Percentiles rank a stretch among this genome's conserved stretches.
Conservation (phyloP, 495 filamentous ascomycete genomes). For the Annulohypoxylon stygium region DNA sequence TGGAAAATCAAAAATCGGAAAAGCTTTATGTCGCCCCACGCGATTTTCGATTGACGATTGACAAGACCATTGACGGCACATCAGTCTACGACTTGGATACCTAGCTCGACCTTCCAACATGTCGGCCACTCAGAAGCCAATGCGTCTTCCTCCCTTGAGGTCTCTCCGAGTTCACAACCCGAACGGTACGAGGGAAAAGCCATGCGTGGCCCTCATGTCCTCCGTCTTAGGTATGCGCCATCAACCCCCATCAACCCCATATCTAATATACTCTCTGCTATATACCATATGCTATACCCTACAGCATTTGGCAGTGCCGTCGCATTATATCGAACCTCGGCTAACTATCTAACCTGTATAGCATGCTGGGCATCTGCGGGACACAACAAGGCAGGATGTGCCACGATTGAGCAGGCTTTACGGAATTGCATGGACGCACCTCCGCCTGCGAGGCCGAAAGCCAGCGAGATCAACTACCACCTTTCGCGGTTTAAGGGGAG, state of each 20-base stretch:
- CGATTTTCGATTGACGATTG: constrained; percentile 26
- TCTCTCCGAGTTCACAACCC: constrained; percentile 86
- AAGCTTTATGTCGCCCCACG: constrained; percentile 38
- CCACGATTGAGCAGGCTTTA: constrained; percentile 82
- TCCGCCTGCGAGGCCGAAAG: constrained; percentile 73
- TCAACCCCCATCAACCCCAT: background rate
- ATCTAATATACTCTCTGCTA: background rate
- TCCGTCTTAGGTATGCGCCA: constrained; percentile 82
- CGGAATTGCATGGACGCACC: constrained; percentile 93
- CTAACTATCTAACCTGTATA: constrained; percentile 52
- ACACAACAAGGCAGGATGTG: constrained; percentile 78
- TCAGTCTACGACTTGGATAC: constrained; percentile 18
- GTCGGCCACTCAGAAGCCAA: constrained; percentile 62
- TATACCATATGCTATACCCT: background rate
- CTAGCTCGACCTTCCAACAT: constrained; percentile 31
- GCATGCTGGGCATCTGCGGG: constrained; percentile 96
- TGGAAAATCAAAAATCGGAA: constrained; percentile 15
- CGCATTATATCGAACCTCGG: constrained; percentile 15
- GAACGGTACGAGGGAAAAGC: constrained; percentile 79
- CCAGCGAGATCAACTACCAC: constrained; percentile 96
- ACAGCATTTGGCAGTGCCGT: constrained; percentile 11
- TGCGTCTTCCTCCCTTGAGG: constrained; percentile 88
- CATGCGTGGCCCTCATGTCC: constrained; percentile 87
- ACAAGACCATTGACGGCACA: constrained; percentile 14
- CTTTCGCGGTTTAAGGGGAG: constrained; percentile 86